Evolutionary conservation across 306 rosid species (phyloP), one percentile per base, ranked within the genome.

Genomic region (Quercus parvula): DNA sequence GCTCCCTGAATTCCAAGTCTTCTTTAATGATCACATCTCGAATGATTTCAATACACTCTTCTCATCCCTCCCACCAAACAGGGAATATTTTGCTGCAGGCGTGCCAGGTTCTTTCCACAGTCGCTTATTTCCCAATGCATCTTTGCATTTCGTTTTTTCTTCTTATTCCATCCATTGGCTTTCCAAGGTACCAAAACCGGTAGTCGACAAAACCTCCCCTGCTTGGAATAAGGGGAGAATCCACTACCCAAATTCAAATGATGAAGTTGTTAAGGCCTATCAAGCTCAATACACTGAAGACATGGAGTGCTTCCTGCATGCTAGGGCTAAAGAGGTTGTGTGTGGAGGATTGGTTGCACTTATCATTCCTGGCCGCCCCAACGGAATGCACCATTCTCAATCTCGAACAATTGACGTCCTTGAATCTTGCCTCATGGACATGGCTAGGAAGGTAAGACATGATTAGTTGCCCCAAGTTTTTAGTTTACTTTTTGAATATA

Each of bases 1-100:
- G 2, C 27, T 31, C 20, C 83, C 64, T 0, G 78, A 84, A 18
- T 79, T 84, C 46, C 88, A 84, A 25, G 81, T 84, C 11, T 76
- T 78, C 71, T 87, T 79, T 31, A 84, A 68, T 62, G 86, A 87
- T 54, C 88, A 82, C 30, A 28, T 74, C 73, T 25, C 64, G 18
- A 87, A 82, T 66, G 86, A 87, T 59, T 87, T 84, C 84, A 84
- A 84, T 77, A 41, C 73, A 22, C 88, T 87, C 30, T 79, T 79
- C 73, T 56, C 14, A 6, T 79, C 79, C 22, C 75, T 82, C 33
- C 85, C 83, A 3, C 77, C 33, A 0, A 11, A 77, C 2, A n/a
- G 62, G 13, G 9, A 19, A 17, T 87, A 84, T 22, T 64, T 44
- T 35, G 81, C 81, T 1, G 81, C 83, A 0, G 83, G 67, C 0